A percentile compares a stretch with the other conserved stretches of the same genome.
phyloP scores from a whole-genome alignment of 2,329 filamentous ascomycete genomes.

The Diaporthe ilicicola region DNA sequence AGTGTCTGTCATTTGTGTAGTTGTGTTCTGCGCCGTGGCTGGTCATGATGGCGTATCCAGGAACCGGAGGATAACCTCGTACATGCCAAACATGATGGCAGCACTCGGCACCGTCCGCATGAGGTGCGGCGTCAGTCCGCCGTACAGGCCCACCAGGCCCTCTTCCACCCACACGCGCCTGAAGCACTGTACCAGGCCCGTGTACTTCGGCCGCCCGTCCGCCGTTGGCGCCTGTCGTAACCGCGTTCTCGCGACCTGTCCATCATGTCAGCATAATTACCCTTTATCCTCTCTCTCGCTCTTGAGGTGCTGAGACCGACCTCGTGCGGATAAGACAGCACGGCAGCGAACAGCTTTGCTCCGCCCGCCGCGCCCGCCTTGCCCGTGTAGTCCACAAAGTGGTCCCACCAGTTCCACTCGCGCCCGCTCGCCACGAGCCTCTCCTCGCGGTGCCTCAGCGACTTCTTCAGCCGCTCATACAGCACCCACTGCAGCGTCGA shows the following conservation, averaged over 20 bases:
- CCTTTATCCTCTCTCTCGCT: too few relatives aligned
- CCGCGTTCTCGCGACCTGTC: constrained; percentile 79
- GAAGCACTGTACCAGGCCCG: constrained; percentile 88
- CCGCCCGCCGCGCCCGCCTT: constrained; percentile 81
- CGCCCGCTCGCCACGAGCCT: constrained; percentile 65
- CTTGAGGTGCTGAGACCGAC: constrained; percentile 53
- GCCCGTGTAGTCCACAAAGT: constrained; percentile 79
- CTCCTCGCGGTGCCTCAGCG: constrained; percentile 71
- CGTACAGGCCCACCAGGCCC: constrained; percentile 85
- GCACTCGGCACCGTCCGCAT: constrained; percentile 91
- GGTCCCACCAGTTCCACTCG: constrained; percentile 75
- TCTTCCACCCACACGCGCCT: constrained; percentile 88
- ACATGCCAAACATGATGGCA: constrained; percentile 97
- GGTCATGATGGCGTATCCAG: constrained; percentile 45
- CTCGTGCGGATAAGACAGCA: constrained; percentile 93
- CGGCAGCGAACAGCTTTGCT: constrained; percentile 85
- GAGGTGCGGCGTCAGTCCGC: constrained; percentile 90
- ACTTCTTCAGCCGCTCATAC: constrained; percentile 90
- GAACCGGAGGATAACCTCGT: constrained; percentile 64
- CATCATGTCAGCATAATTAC: constrained; percentile 20
- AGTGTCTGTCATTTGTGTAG: background rate
- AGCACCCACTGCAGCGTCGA: constrained; percentile 92
- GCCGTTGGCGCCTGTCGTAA: constrained; percentile 84
- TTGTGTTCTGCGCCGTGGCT: background rate
- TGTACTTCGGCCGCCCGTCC: constrained; percentile 82